Evolutionary conservation across 2,329 filamentous ascomycete genomes (phyloP), one percentile per base, ranked within the genome.

Genomic region (Microdochium bolleyi): DNA sequence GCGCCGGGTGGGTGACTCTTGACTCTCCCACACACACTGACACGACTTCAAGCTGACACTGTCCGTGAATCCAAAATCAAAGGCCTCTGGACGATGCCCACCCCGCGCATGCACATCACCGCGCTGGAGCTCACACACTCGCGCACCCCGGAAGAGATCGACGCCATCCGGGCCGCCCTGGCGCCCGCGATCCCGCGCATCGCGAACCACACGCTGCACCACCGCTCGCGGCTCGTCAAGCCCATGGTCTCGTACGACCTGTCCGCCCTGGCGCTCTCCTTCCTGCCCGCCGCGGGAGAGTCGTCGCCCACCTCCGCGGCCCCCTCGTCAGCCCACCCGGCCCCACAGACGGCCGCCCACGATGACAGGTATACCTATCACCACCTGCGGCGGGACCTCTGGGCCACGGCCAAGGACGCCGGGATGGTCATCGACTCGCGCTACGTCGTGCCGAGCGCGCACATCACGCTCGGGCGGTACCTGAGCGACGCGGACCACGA

Each of bases 361-460:
- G 77, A 81, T 19, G 87, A 94, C 58, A 63, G 60, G 1, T 96
- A 89, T 70, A 92, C 88, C 0, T 96, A 96, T 67, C 92, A 96
- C 65, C 92, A 97, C 67, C 80, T 97, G 9, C 84, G 92, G 2
- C 79, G 86, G 3, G 90, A 96, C 64, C 66, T 95, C 13, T 94
- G 85, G 65, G 74, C 79, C 49, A 72, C 82, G 24, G 79, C 82
- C 3, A 72, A 75, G 48, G 72, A 71, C 3, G 77, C 83, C 0
- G 88, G 88, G 1, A 74, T 92, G n/a, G 71, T 78, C 16, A 78
- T 96, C 32, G 85, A 78, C 22, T 89, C 88, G 51, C 78, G 92
- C 53, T 97, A 96, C 66, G 84, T 92, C 24, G 89, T 95, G 2
- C 92, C 92, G 1, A 92, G 88, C 49, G 90, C 89, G 16, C 92